These are phyloP conservation scores for Penicillium coprophilum DNA, from an alignment of 495 filamentous ascomycete genomes.

Conservation along the genomic window DNA sequence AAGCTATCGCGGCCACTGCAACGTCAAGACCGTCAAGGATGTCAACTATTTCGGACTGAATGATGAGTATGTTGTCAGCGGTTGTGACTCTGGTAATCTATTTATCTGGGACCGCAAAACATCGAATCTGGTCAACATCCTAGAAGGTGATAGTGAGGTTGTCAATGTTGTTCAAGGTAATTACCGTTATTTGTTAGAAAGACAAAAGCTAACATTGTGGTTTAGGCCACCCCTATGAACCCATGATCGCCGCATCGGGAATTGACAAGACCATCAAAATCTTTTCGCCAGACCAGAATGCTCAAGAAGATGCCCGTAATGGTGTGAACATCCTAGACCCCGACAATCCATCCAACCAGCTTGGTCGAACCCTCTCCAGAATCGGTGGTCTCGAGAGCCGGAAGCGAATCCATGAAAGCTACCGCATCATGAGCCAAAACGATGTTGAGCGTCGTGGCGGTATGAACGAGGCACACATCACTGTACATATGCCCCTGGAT, in stretches of 20 bases:
- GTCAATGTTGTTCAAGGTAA: constrained; percentile 71
- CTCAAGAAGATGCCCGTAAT: constrained; percentile 56
- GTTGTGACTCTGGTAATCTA: constrained; percentile 66
- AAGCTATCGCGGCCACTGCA: constrained; percentile 67
- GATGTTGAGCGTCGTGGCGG: constrained; percentile 62
- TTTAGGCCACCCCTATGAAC: constrained; percentile 67
- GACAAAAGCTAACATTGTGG: neutral
- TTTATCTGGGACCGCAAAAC: constrained; percentile 74
- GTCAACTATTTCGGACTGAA: constrained; percentile 70
- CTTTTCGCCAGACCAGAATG: constrained; percentile 63
- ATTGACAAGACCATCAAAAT: constrained; percentile 78
- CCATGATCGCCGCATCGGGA: constrained; percentile 66
- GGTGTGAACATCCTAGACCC: constrained; percentile 56
- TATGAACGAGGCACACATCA: constrained; percentile 60
- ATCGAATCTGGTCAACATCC: constrained; percentile 61
- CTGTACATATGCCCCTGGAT: constrained; percentile 46
- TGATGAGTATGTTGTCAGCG: constrained; percentile 74
- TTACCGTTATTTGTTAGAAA: neutral
- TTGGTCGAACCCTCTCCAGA: constrained; percentile 20
- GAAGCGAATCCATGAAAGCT: constrained; percentile 60
- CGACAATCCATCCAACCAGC: constrained; percentile 36
- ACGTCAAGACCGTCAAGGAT: constrained; percentile 73
- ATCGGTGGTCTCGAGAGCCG: constrained; percentile 52
- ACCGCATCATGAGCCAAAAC: constrained; percentile 65
- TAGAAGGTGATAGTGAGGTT: constrained; percentile 69